Base-by-base conservation (phyloP, 1,139 yeast genomes). In the Yamadazyma dendronema region DNA sequence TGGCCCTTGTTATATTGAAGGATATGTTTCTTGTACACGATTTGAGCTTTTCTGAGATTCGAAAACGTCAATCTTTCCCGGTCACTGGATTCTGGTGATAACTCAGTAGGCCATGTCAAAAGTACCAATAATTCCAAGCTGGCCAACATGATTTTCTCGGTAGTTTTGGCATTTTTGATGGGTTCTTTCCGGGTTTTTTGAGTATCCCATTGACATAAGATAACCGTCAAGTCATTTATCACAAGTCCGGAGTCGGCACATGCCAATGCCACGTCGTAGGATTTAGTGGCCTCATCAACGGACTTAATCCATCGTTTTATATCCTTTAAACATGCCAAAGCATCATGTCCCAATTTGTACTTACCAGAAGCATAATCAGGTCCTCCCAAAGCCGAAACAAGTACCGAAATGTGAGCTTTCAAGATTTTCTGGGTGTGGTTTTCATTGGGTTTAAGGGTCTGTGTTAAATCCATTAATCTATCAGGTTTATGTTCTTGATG, bases 261-360 rank as follows among this genome's bases (percentile, higher is more conserved):
- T 0, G 96, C 96, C 34, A 86, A 68, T 0, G 96, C 95, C 13
- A 90, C 96, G 47, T 84, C 89, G 69, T 79, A 83, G 19, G 80
- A 70, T 36, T 74, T 71, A 42, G 77, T 74, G 30, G 72, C 69
- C 42, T 87, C 95, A 56, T 92, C 98, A 35, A 87, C 92, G 1
- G 84, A 72, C 47, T 79, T 79, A 38, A 92, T 75, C 96, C 97
- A 90, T 48, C 85, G 72, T 56, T 87, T 88, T 43, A 92, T 62
- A 62, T 92, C 98, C 50, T 86, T 84, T 26, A 92, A 64, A 59
- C 97, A 88, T 1, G 90, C 90, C 42, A 86, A 62, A 2, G 97
- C 96, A 55, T 92, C 97, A 47, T 84, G 90, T 9, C 98, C 98
- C 3, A 90, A 70, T 46, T 77, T 79, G 53, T 92, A 92, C 0